Evolutionary conservation across 345 rosid genomes (phyloP), one percentile per base, ranked within the genome.

Genomic region (Lenwebbia sp.): DNA sequence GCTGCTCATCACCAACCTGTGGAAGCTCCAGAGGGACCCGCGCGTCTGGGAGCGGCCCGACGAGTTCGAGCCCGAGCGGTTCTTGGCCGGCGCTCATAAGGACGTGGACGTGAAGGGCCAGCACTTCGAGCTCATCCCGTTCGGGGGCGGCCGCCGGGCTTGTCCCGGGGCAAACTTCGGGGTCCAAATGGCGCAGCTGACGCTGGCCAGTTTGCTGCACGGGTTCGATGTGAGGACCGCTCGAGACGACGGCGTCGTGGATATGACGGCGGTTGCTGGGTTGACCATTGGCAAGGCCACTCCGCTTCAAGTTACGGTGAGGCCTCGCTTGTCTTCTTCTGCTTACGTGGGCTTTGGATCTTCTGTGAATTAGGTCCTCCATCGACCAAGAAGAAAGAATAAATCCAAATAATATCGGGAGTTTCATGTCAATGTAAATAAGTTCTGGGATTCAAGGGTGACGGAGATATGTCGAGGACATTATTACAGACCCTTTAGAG

Each of bases 11-110:
- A 5, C 86, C 2, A 90, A 89, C 81, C 25, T 74, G 15, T 85
- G 74, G 86, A 90, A 90, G 86, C 83, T 89, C 30, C 92, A 87
- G 1, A 44, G 88, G 6, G 90, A 90, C 60, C 90, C 89, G 1
- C 11, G 51, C 4, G 51, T 85, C 4, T 90, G 92, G 89, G 14
- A 86, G 5, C 56, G 84, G 23, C 92, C 91, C 3, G 19, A 21
- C 6, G 76, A 86, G 84, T 91, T 88, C 65, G 28, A 23, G 9
- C 90, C 90, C 1, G 92, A 89, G 58, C 82, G 92, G 44, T 89
- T 90, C 70, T 84, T 89, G 49, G 82, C 85, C 0, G 84, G 58
- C 11, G 47, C 47, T 1, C 56, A 85, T 5, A 82, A 84, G 19
- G 41, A 87, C 41, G 12, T 86, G 17, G 90, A 87, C 53, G 57